phyloP scores from a whole-genome alignment of 495 filamentous ascomycete genomes.

The Neurospora terricola region DNA sequence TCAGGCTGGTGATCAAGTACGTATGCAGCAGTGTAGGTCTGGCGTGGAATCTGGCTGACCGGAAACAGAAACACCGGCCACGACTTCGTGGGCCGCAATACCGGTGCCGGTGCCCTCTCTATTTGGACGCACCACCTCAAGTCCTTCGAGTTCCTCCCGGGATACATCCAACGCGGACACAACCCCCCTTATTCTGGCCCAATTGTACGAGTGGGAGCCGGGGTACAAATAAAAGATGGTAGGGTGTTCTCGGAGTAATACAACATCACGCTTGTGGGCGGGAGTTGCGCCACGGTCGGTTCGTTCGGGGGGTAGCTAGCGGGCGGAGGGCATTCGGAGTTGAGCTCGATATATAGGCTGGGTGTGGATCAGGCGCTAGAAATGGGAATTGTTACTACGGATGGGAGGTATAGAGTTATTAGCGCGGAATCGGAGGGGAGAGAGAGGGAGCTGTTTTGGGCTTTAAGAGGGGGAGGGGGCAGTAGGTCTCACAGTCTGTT shows the following conservation, averaged over 20 bases:
- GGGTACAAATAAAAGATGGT: constrained; percentile 32
- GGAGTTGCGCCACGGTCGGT: constrained; percentile 20
- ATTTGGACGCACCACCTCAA: constrained; percentile 52
- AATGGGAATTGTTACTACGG: constrained; percentile 36
- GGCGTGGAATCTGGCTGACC: neutral
- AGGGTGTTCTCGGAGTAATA: constrained; percentile 19
- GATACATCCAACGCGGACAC: constrained; percentile 23
- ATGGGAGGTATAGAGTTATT: constrained; percentile 24
- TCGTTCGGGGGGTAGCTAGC: constrained; percentile 36
- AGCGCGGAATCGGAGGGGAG: constrained; percentile 34
- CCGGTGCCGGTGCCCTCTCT: constrained; percentile 42
- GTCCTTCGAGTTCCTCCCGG: constrained; percentile 29
- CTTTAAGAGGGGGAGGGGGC: constrained; percentile 42
- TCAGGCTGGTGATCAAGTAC: constrained; percentile 51
- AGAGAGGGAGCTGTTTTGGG: constrained; percentile 39
- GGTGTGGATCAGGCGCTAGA: constrained; percentile 39
- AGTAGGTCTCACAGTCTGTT: constrained; percentile 17
- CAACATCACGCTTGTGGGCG: constrained; percentile 34
- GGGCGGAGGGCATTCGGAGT: constrained; percentile 35
- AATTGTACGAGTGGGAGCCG: constrained; percentile 33
- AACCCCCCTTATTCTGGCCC: constrained; percentile 22
- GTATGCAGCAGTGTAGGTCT: neutral
- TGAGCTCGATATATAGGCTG: constrained; percentile 35
- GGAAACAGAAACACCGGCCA: constrained; percentile 53
- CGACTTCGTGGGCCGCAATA: constrained; percentile 47